Evolutionary conservation across 2,329 filamentous ascomycete genomes (phyloP).

Genomic region (Exophiala sp.): DNA sequence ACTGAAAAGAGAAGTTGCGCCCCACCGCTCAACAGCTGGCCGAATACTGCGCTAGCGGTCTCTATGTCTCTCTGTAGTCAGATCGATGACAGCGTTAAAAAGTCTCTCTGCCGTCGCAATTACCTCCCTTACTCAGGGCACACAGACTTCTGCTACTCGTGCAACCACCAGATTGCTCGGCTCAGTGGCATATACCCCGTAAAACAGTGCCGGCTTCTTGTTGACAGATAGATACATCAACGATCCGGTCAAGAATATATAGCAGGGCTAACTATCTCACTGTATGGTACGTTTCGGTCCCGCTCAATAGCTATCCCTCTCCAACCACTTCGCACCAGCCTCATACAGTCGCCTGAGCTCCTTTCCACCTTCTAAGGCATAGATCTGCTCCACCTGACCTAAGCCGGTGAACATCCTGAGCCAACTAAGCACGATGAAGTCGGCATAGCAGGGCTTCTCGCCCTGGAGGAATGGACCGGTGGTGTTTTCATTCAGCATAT

Average conservation of each 20-base stretch:
- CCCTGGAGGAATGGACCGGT: conserved; percentile 59
- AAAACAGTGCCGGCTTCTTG: too few species aligned
- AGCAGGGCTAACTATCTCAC: not conserved
- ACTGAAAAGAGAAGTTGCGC: conserved; percentile 6
- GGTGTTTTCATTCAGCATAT: conserved; percentile 49
- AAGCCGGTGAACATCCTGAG: conserved; percentile 41
- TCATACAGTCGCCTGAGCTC: conserved; percentile 17
- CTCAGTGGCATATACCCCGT: too few species aligned
- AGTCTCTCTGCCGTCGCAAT: too few species aligned
- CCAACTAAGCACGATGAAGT: conserved; percentile 52
- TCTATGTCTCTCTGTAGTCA: not conserved
- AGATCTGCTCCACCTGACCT: conserved; percentile 8
- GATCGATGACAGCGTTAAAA: too few species aligned
- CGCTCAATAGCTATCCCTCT: conserved; percentile 21
- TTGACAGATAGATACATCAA: too few species aligned
- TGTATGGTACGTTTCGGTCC: not conserved
- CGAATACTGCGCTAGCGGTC: not conserved
- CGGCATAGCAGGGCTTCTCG: conserved; percentile 49
- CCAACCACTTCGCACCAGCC: conserved; percentile 20
- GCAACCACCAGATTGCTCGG: too few species aligned
- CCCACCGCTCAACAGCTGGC: not conserved
- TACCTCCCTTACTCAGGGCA: too few species aligned
- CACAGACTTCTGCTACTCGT: too few species aligned
- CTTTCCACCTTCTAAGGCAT: conserved; percentile 12
- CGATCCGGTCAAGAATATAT: not conserved